These are phyloP conservation scores for Boletus rubescentipes DNA, from an alignment of 768 basidiomycete genomes.

Conservation along the genomic window DNA sequence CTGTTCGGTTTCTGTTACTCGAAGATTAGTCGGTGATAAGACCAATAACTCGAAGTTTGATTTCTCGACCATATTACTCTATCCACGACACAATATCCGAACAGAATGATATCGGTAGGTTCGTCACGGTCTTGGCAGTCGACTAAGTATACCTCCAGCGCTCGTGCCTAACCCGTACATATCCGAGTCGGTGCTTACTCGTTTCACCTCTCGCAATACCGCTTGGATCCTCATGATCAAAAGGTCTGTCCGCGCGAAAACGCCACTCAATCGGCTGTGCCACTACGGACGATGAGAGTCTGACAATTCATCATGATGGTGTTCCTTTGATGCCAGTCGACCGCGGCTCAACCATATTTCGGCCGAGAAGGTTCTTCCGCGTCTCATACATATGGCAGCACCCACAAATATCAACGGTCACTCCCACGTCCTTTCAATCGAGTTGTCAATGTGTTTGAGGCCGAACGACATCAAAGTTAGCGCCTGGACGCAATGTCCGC, in stretches of 20 bases:
- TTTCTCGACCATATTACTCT: background rate
- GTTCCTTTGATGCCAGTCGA: background rate
- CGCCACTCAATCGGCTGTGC: conserved; percentile 5
- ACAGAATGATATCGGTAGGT: background rate
- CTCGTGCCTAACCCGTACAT: background rate
- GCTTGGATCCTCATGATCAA: background rate
- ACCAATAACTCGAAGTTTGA: background rate
- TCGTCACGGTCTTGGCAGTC: too few relatives aligned
- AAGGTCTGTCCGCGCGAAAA: background rate
- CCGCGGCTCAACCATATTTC: background rate
- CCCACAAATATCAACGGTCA: too few relatives aligned
- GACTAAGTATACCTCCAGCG: background rate
- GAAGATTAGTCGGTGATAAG: conserved; percentile 3
- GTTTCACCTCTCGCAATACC: background rate
- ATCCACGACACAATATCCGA: background rate
- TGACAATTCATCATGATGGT: background rate
- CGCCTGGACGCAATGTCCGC: background rate
- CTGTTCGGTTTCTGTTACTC: background rate
- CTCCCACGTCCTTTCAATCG: background rate
- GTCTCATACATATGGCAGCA: background rate
- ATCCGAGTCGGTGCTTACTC: background rate
- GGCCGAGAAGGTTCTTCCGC: background rate
- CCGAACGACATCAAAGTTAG: background rate
- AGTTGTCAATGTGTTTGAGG: background rate
- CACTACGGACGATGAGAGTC: background rate